Conservation (phyloP, 257 asterid genomes). For the Linderniella brevidens region DNA sequence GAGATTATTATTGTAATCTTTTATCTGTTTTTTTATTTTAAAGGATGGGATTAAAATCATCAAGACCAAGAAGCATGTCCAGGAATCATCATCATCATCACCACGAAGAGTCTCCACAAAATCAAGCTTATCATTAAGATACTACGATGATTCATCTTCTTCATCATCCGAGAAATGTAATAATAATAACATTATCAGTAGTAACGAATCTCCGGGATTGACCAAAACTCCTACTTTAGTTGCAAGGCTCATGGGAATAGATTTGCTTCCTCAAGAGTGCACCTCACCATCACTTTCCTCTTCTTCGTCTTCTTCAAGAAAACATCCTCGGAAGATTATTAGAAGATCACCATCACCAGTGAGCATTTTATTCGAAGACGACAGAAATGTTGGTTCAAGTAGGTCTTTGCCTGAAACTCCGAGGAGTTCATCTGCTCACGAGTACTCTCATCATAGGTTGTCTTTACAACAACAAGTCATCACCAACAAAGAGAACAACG, state of each 20-base stretch:
- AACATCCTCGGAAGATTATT: no score
- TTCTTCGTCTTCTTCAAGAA: conserved; percentile 6
- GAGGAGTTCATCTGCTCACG: conserved; percentile 36
- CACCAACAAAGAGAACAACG: conserved; percentile 28
- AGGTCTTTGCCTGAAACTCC: conserved; percentile 74
- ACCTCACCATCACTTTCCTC: conserved; percentile 27
- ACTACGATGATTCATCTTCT: no score
- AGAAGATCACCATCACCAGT: conserved; percentile 3
- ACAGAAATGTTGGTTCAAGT: conserved; percentile 15
- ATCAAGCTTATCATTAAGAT: no score
- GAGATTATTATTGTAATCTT: conserved; percentile 17
- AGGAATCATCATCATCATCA: conserved; percentile 15
- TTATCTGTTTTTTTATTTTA: no score
- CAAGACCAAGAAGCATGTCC: conserved; percentile 18
- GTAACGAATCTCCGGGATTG: conserved; percentile 25
- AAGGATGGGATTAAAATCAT: conserved; percentile 1
- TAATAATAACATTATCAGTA: conserved; percentile 27
- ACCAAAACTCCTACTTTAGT: conserved; percentile 48
- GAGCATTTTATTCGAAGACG: conserved; percentile 17
- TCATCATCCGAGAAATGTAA: conserved; percentile 20
- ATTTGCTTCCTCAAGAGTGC: conserved; percentile 37
- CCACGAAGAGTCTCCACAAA: conserved; percentile 17
- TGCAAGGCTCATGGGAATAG: conserved; percentile 86
- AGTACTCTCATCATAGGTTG: conserved; percentile 40
- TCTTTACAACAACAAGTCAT: conserved; percentile 63